Evolutionary conservation across 2,329 filamentous ascomycete genomes (phyloP).

Genomic region (Blumeria graminis): DNA sequence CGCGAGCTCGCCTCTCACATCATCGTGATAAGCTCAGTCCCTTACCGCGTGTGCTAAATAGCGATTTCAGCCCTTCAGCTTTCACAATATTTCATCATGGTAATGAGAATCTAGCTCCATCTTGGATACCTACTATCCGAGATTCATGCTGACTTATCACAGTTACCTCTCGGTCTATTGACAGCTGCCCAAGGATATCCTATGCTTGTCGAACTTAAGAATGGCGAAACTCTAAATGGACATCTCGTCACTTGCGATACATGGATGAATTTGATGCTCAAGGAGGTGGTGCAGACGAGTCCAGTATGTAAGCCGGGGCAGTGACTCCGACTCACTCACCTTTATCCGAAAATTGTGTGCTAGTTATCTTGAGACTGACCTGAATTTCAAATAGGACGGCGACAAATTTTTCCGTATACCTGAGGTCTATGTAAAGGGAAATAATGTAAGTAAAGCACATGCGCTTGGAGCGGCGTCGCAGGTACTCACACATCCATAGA

Average conservation of each 20-base stretch:
- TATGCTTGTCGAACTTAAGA: conserved; percentile 94
- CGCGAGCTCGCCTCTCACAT: too few relatives aligned
- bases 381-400: conserved; percentile 37
- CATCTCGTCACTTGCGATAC: conserved; percentile 93
- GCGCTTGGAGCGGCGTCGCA: conserved; percentile 1
- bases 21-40: too few relatives aligned
- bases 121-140: too few relatives aligned
- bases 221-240: conserved; percentile 90
- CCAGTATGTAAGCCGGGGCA: conserved; percentile 25
- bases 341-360: not conserved
- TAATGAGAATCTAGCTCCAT: too few relatives aligned
- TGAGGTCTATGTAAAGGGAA: conserved; percentile 90
- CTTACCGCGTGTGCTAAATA: too few relatives aligned
- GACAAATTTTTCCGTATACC: conserved; percentile 82
- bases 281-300: conserved; percentile 91
- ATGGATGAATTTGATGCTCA: conserved; percentile 97
- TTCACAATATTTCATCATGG: too few relatives aligned
- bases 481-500: conserved; percentile 21
- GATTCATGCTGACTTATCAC: too few relatives aligned
- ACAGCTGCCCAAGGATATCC: conserved; percentile 93
- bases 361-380: not conserved
- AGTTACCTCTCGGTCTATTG: conserved; percentile 59
- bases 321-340: not conserved
- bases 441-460: conserved; percentile 41
- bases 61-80: too few relatives aligned